Evolutionary conservation across 1,284 basidiomycete genomes (phyloP).

Genomic region (Puccinia horiana): DNA sequence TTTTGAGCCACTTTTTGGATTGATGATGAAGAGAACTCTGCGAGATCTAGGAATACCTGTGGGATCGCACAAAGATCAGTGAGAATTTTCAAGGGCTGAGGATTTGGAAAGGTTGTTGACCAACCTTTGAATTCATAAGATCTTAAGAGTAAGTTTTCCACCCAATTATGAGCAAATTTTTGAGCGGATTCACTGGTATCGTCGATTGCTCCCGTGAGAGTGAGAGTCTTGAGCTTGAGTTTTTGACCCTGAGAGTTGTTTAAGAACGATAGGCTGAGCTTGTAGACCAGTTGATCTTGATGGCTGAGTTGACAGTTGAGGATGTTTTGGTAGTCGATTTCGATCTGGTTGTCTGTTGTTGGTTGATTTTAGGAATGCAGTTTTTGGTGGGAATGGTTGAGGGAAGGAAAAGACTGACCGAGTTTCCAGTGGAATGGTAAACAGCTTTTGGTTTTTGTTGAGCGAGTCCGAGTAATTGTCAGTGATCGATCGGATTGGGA

Average conservation of each 20-base stretch:
- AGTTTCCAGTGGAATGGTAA: neutral
- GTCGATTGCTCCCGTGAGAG: neutral
- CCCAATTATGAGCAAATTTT: neutral
- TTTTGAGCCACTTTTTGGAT: slow-evolving; percentile 83
- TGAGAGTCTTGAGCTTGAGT: slow-evolving; percentile 15
- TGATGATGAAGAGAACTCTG: slow-evolving; percentile 69
- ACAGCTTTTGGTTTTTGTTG: neutral
- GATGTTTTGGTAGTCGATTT: slow-evolving; percentile 15
- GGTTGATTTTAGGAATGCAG: neutral
- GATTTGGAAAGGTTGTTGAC: neutral
- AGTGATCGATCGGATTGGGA: slow-evolving; percentile 1
- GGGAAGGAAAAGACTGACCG: neutral
- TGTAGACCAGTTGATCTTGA: neutral
- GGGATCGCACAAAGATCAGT: neutral
- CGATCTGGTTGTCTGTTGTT: neutral
- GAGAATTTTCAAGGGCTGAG: neutral
- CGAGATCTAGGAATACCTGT: slow-evolving; percentile 17
- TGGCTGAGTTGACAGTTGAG: slow-evolving; percentile 16
- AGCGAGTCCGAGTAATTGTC: neutral
- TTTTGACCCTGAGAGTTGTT: neutral
- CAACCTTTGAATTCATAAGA: slow-evolving; percentile 20
- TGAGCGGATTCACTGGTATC: neutral
- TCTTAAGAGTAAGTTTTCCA: slow-evolving; percentile 8
- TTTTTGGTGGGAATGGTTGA: neutral
- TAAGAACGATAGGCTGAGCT: neutral